Evolutionary conservation across 2,329 filamentous ascomycete species (phyloP).

Genomic region (Leptographium flavum): DNA sequence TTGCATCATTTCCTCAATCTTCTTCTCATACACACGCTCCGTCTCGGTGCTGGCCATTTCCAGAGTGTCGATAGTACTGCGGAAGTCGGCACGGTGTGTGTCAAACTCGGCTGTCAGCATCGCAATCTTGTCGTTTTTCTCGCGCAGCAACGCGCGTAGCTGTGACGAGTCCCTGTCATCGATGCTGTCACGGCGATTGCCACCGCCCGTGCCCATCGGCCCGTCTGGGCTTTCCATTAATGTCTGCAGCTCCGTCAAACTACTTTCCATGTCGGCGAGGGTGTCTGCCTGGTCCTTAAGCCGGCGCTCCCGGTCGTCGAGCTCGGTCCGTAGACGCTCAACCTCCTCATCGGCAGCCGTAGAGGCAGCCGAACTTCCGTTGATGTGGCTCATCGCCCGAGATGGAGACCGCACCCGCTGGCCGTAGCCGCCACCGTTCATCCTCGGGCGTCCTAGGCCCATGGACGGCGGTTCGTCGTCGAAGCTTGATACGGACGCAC

Average conservation of each 20-base stretch:
- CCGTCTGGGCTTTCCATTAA: slow-evolving; percentile 48
- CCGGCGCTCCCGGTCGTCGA: slow-evolving; percentile 75
- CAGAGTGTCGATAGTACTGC: slow-evolving; percentile 90
- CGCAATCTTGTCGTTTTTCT: slow-evolving; percentile 95
- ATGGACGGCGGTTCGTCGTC: slow-evolving; percentile 45
- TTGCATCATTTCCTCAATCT: slow-evolving; percentile 71
- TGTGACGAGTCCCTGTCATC: slow-evolving; percentile 63
- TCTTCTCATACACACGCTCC: slow-evolving; percentile 87
- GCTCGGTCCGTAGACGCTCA: slow-evolving; percentile 53
- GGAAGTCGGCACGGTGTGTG: slow-evolving; percentile 83
- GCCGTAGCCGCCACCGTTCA: slow-evolving; percentile 36
- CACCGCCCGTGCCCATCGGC: slow-evolving; percentile 13
- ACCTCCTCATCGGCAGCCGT: slow-evolving; percentile 52
- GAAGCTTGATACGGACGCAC: slow-evolving; percentile 27
- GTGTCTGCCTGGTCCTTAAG: slow-evolving; percentile 76
- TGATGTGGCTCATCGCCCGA: slow-evolving; percentile 21
- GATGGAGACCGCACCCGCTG: slow-evolving; percentile 38
- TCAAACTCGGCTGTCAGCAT: slow-evolving; percentile 92
- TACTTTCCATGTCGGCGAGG: slow-evolving; percentile 80
- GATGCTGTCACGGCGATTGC: slow-evolving; percentile 20
- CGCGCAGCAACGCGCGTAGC: slow-evolving; percentile 67
- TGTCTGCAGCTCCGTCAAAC: slow-evolving; percentile 59
- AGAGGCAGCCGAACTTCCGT: slow-evolving; percentile 9
- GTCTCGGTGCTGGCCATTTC: slow-evolving; percentile 94
- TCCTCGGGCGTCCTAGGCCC: slow-evolving; percentile 34